These are phyloP conservation scores for Colletotrichum paranaense DNA, from an alignment of 2,329 filamentous ascomycete species.

Conservation along the genomic window DNA sequence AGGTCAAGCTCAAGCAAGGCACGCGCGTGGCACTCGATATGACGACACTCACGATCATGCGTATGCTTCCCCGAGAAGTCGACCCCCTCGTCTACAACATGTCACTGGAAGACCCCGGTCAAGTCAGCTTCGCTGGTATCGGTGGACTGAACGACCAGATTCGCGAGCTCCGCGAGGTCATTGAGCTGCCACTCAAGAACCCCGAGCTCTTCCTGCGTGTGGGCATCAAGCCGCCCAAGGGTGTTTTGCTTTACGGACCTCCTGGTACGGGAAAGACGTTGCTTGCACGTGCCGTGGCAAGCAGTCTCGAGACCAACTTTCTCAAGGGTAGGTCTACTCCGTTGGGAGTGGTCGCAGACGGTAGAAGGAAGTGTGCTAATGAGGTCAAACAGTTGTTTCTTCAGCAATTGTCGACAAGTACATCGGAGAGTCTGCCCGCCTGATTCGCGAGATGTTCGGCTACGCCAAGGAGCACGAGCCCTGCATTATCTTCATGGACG, in stretches of 20 bases:
- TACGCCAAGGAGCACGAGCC: constrained; percentile 99
- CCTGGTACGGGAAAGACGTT: constrained; percentile 98
- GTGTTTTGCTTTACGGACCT: constrained; percentile 94
- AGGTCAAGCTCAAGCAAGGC: constrained; percentile 96
- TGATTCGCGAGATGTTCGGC: constrained; percentile 99
- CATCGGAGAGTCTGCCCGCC: constrained; percentile 95
- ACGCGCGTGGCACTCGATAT: constrained; percentile 98
- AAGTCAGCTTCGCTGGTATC: constrained; percentile 97
- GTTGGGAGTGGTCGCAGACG: neutral
- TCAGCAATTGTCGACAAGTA: constrained; percentile 99
- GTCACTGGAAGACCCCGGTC: constrained; percentile 97
- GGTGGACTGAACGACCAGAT: constrained; percentile 99
- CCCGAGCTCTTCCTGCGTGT: constrained; percentile 96
- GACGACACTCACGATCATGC: constrained; percentile 99
- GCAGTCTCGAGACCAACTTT: constrained; percentile 97
- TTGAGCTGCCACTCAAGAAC: constrained; percentile 97
- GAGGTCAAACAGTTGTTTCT: constrained; percentile 78
- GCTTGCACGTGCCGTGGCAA: constrained; percentile 92
- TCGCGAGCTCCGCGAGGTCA: constrained; percentile 95
- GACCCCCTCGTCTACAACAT: constrained; percentile 99
- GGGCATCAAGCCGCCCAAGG: constrained; percentile 98
- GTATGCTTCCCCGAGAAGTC: constrained; percentile 98
- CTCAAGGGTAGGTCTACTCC: constrained; percentile 78
- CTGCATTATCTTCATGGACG: constrained; percentile 99
- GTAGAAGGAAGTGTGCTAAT: constrained; percentile 32